Evolutionary conservation across 2,329 filamentous ascomycete species (phyloP).

Genomic region (Pseudogymnoascus sp.): DNA sequence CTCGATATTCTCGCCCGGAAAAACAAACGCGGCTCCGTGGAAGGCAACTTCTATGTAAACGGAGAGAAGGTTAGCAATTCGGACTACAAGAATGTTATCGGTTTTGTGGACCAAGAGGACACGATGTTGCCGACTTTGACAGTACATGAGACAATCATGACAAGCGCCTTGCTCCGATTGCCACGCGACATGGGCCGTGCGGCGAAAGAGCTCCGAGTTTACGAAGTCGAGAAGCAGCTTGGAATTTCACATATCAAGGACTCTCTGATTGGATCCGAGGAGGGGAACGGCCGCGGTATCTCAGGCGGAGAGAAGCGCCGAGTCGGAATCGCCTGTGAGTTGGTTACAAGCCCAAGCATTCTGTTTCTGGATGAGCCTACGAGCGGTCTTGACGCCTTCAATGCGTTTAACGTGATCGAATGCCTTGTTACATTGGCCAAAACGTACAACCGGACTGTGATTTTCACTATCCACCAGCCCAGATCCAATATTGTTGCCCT

Average conservation of each 20-base stretch:
- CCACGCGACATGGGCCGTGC: constrained; percentile 80
- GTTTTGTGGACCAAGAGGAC: constrained; percentile 97
- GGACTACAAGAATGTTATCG: constrained; percentile 86
- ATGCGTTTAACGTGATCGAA: constrained; percentile 96
- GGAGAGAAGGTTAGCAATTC: constrained; percentile 78
- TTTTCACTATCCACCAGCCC: constrained; percentile 97
- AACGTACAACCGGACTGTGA: constrained; percentile 91
- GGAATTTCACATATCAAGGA: constrained; percentile 92
- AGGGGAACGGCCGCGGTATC: constrained; percentile 87
- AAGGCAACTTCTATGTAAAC: constrained; percentile 84
- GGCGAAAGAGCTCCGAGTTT: constrained; percentile 84
- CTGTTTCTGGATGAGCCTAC: constrained; percentile 96
- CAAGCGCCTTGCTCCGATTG: constrained; percentile 84
- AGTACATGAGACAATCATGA: constrained; percentile 95
- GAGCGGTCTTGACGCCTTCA: constrained; percentile 90
- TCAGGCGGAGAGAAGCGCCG: constrained; percentile 94
- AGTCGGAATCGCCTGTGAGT: constrained; percentile 93
- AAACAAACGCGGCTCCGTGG: constrained; percentile 77
- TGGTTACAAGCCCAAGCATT: constrained; percentile 95
- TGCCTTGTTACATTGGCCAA: constrained; percentile 91
- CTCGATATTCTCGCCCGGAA: constrained; percentile 92
- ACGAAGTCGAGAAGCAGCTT: constrained; percentile 91
- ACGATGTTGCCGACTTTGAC: constrained; percentile 93
- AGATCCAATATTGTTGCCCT: constrained; percentile 96
- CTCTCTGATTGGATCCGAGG: constrained; percentile 91